Percentiles rank a stretch among this genome's conserved stretches.
Conservation (phyloP, 768 basidiomycete species). For the Tylopilus rubrobrunneus region DNA sequence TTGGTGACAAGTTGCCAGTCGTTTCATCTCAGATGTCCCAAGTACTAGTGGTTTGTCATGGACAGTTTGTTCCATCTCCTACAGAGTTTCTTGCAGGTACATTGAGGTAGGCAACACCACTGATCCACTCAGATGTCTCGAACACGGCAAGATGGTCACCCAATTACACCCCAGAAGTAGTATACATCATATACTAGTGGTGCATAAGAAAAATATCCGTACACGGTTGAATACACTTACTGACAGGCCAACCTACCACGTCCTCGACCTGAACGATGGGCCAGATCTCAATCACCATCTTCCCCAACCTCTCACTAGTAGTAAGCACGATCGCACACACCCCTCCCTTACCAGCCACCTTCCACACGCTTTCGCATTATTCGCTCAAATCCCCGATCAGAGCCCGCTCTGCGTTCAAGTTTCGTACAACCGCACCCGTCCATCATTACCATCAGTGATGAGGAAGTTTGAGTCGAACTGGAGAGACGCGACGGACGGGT, state of each 20-base stretch:
- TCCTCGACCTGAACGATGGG: conserved; percentile 50
- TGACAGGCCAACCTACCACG: neutral
- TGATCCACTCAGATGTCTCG: no score
- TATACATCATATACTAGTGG: no score
- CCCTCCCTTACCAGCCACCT: conserved; percentile 70
- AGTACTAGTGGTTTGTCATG: no score
- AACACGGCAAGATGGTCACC: no score
- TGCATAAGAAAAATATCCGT: conserved; percentile 1
- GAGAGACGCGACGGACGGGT: conserved; percentile 79
- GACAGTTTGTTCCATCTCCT: no score
- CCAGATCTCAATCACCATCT: conserved; percentile 88
- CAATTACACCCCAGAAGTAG: no score
- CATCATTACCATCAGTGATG: conserved; percentile 63
- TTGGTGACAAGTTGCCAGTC: no score
- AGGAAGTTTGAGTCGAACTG: conserved; percentile 84
- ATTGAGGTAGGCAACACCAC: no score
- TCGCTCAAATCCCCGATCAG: conserved; percentile 76
- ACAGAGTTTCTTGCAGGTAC: no score
- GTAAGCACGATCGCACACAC: conserved; percentile 68
- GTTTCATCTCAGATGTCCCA: no score
- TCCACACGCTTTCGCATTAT: conserved; percentile 82
- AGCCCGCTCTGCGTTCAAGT: conserved; percentile 40
- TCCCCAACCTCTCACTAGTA: conserved; percentile 60
- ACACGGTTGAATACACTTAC: conserved; percentile 7
- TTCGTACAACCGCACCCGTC: conserved; percentile 73